phyloP scores from a whole-genome alignment of 2,329 filamentous ascomycete genomes.

The Polytolypa hystricis region DNA sequence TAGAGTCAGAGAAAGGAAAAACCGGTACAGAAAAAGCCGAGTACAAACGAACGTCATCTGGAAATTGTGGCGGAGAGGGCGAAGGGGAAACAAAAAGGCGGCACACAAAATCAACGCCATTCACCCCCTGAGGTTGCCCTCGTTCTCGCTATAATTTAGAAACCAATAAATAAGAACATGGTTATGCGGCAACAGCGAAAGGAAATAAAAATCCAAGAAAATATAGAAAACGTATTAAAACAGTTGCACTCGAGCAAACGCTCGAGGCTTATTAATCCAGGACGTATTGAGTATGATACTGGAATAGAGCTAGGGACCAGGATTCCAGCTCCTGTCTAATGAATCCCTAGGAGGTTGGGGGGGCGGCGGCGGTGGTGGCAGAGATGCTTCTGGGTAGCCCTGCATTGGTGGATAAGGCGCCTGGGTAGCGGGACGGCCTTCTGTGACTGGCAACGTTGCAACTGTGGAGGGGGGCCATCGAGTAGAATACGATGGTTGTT shows the following conservation, averaged over 20 bases:
- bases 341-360: background rate
- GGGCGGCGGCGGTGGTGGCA: background rate
- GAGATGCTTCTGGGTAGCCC: background rate
- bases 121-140: slow-evolving; percentile 6
- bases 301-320: background rate
- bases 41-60: no score
- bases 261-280: background rate
- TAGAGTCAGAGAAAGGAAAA: no score
- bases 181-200: background rate
- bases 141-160: slow-evolving; percentile 1
- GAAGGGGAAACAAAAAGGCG: background rate
- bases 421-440: background rate
- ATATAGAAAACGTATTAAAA: background rate
- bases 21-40: no score
- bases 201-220: background rate
- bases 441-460: background rate
- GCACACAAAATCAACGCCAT: slow-evolving; percentile 1
- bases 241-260: background rate
- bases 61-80: no score
- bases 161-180: background rate
- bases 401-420: background rate
- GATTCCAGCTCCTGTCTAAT: slow-evolving; percentile 6
- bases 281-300: background rate
- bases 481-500: background rate
- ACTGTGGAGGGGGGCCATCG: background rate